phyloP scores from a whole-genome alignment of 768 basidiomycete species.

The Russula vinacea region DNA sequence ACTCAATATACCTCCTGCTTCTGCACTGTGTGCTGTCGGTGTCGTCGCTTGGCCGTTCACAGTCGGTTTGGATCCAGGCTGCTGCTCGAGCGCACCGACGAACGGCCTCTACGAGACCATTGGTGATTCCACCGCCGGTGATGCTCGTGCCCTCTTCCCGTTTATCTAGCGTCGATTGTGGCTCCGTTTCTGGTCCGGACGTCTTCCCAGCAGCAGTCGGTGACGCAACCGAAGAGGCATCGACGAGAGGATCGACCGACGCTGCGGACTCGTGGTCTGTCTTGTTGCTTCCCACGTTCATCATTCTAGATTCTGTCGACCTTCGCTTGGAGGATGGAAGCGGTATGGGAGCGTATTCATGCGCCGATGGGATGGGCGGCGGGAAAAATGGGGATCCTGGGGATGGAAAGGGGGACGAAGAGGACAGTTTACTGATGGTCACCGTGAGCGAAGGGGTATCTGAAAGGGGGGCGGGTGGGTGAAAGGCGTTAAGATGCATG shows the following conservation, averaged over 20 bases:
- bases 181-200: not conserved
- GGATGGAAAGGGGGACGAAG: slow-evolving; percentile 52
- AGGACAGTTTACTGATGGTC: slow-evolving; percentile 42
- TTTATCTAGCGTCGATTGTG: not conserved
- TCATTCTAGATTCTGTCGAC: slow-evolving; percentile 26
- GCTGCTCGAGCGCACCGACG: not conserved
- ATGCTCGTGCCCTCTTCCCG: not conserved
- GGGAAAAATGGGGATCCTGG: slow-evolving; percentile 67
- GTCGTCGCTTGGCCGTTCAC: slow-evolving; percentile 6
- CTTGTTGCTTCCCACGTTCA: slow-evolving; percentile 25
- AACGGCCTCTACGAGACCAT: not conserved
- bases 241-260: slow-evolving; percentile 1
- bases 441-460: slow-evolving; percentile 27
- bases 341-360: slow-evolving; percentile 62
- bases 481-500: slow-evolving; percentile 2
- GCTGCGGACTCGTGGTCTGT: slow-evolving; percentile 17
- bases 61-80: not conserved
- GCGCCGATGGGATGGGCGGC: slow-evolving; percentile 60
- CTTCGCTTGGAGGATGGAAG: slow-evolving; percentile 34
- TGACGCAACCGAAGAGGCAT: slow-evolving; percentile 1
- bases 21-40: not conserved
- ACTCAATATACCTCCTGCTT: not conserved
- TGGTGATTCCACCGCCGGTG: not conserved
- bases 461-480: not conserved
- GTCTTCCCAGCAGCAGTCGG: not conserved